Conservation (phyloP, 257 asterid species). For the Gynochthodes officinalis region DNA sequence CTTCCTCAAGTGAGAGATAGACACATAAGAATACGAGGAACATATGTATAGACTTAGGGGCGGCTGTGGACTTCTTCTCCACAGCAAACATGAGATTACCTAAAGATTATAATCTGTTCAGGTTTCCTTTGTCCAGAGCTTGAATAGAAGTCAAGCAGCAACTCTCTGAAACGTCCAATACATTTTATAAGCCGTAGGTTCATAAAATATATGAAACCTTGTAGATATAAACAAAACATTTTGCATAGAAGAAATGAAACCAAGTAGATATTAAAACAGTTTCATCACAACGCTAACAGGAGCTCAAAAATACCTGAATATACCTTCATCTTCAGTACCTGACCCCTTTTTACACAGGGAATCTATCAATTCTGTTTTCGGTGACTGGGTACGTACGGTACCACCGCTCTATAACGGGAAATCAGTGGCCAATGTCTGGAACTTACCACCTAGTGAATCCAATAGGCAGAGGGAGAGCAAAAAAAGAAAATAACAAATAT, state of each 20-base stretch:
- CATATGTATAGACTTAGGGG: not conserved
- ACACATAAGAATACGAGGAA: not conserved
- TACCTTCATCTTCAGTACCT: conserved; percentile 42
- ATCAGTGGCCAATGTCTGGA: conserved; percentile 71
- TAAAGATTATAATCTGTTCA: conserved; percentile 58
- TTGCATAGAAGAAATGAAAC: not conserved
- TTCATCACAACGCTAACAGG: not conserved
- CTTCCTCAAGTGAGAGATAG: not conserved
- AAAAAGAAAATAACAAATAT: conserved; percentile 1
- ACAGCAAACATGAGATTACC: conserved; percentile 27
- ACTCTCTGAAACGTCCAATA: conserved; percentile 42
- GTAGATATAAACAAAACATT: not conserved
- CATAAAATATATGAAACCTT: not conserved
- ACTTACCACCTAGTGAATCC: conserved; percentile 51
- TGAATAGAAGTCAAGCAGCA: conserved; percentile 41
- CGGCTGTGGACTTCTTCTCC: not conserved
- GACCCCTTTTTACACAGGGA: conserved; percentile 40
- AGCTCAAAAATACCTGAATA: conserved; percentile 44
- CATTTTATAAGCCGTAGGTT: not conserved
- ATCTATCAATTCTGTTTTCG: conserved; percentile 65
- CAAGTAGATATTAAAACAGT: too few relatives aligned
- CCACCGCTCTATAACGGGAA: conserved; percentile 64
- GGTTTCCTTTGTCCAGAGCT: conserved; percentile 46
- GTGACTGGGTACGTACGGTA: conserved; percentile 69
- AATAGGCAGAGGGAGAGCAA: not conserved